phyloP scores from a whole-genome alignment of 2,329 filamentous ascomycete species.

The Pseudonectria buxi region DNA sequence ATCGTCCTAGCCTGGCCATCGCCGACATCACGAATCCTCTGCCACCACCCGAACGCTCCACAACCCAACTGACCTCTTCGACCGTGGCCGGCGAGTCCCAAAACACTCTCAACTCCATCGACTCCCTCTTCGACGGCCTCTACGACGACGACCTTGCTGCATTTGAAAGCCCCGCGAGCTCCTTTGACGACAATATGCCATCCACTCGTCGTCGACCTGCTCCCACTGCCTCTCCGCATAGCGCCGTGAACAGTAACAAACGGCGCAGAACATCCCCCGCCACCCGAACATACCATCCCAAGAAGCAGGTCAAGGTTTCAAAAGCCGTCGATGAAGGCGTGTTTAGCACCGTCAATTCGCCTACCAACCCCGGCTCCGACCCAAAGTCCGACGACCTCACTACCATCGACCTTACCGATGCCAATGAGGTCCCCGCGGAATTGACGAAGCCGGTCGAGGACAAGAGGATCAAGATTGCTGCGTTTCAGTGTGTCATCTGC shows the following conservation, averaged over 20 bases:
- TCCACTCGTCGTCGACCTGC: slow-evolving; percentile 12
- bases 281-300: neutral
- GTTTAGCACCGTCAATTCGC: slow-evolving; percentile 19
- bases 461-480: slow-evolving; percentile 44
- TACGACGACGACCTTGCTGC: slow-evolving; percentile 15
- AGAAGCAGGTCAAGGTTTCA: slow-evolving; percentile 3
- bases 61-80: slow-evolving; percentile 10
- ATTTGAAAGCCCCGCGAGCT: slow-evolving; percentile 20
- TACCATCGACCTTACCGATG: slow-evolving; percentile 32
- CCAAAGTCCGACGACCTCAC: slow-evolving; percentile 18
- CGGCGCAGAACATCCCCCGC: slow-evolving; percentile 17
- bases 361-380: slow-evolving; percentile 8
- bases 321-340: slow-evolving; percentile 23
- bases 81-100: slow-evolving; percentile 18
- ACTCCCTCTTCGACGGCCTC: slow-evolving; percentile 12
- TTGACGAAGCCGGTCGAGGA: slow-evolving; percentile 40
- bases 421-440: slow-evolving; percentile 37
- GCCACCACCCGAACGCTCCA: slow-evolving; percentile 12
- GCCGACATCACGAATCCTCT: slow-evolving; percentile 10
- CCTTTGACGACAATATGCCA: slow-evolving; percentile 26
- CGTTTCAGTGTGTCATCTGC: slow-evolving; percentile 61
- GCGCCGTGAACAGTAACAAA: slow-evolving; percentile 16
- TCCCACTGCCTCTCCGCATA: slow-evolving; percentile 8
- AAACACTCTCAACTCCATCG: slow-evolving; percentile 20
- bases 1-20: slow-evolving; percentile 12